Evolutionary conservation across 768 basidiomycete genomes (phyloP).

Genomic region (Panellus pusillus): DNA sequence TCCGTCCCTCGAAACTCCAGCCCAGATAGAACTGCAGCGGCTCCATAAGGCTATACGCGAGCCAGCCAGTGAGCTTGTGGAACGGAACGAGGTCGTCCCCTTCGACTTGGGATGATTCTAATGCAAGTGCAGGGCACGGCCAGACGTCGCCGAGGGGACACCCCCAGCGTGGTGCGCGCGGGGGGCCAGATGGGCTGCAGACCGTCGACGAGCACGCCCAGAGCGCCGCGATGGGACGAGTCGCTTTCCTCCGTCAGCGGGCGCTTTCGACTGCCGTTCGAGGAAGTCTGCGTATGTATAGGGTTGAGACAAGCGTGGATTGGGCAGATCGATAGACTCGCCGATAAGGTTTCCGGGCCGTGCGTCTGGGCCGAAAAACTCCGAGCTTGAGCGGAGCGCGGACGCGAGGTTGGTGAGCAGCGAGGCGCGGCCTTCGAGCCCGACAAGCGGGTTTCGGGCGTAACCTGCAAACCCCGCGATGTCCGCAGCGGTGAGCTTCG

Average conservation of each 20-base stretch:
- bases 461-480: slow-evolving; percentile 81
- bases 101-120: neutral
- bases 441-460: slow-evolving; percentile 82
- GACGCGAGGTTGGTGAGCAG: slow-evolving; percentile 22
- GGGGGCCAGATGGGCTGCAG: slow-evolving; percentile 89
- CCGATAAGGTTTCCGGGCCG: slow-evolving; percentile 85
- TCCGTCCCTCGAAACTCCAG: slow-evolving; percentile 85
- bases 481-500: slow-evolving; percentile 56
- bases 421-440: slow-evolving; percentile 73
- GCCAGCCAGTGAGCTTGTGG: slow-evolving; percentile 95
- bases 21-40: slow-evolving; percentile 73
- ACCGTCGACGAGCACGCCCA: slow-evolving; percentile 83
- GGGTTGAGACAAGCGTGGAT: neutral
- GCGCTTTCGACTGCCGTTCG: slow-evolving; percentile 48
- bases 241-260: slow-evolving; percentile 35
- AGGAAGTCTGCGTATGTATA: slow-evolving; percentile 59
- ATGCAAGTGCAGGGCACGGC: slow-evolving; percentile 65
- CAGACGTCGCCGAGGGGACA: slow-evolving; percentile 90
- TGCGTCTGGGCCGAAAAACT: slow-evolving; percentile 49
- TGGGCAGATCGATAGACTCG: slow-evolving; percentile 30
- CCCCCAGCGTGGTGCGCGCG: slow-evolving; percentile 67
- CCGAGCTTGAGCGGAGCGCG: neutral
- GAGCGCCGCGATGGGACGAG: slow-evolving; percentile 65
- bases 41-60: slow-evolving; percentile 86
- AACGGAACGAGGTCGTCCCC: slow-evolving; percentile 85